These are phyloP conservation scores for Penicillium daleae DNA, from an alignment of 495 filamentous ascomycete genomes.

Conservation along the genomic window DNA sequence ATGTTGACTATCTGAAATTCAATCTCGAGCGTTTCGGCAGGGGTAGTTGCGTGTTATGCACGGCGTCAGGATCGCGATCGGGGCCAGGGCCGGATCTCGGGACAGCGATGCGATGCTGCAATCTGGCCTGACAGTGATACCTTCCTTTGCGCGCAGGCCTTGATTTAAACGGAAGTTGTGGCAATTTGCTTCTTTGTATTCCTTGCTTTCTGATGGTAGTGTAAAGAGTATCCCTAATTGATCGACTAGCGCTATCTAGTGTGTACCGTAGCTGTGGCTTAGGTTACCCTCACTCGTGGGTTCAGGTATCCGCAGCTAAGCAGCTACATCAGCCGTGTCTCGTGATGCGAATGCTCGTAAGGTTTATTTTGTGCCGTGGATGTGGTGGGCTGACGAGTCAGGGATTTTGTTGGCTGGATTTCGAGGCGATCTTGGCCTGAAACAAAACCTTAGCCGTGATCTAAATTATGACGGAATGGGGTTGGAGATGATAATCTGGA, in stretches of 20 bases:
- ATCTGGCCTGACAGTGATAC: background rate
- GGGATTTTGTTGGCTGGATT: background rate
- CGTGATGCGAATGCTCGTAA: background rate
- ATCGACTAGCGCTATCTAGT: background rate
- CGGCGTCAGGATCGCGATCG: slow-evolving; percentile 7
- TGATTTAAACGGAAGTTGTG: background rate
- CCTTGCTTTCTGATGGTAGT: background rate
- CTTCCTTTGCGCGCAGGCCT: background rate
- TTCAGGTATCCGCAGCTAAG: background rate
- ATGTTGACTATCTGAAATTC: background rate
- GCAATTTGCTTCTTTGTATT: background rate
- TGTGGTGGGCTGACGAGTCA: background rate
- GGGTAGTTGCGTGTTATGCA: slow-evolving; percentile 3
- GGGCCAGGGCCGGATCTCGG: slow-evolving; percentile 16
- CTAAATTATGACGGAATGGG: background rate
- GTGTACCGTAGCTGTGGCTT: background rate
- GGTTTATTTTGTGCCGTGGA: background rate
- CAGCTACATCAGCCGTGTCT: background rate
- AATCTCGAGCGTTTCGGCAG: background rate
- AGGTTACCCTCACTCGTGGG: background rate
- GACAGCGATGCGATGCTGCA: slow-evolving; percentile 2
- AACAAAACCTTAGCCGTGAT: background rate
- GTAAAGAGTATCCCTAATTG: background rate
- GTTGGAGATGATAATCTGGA: background rate
- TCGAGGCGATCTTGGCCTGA: background rate